Conservation (phyloP, 1,139 yeast species). For the Yamadazyma sp. region DNA sequence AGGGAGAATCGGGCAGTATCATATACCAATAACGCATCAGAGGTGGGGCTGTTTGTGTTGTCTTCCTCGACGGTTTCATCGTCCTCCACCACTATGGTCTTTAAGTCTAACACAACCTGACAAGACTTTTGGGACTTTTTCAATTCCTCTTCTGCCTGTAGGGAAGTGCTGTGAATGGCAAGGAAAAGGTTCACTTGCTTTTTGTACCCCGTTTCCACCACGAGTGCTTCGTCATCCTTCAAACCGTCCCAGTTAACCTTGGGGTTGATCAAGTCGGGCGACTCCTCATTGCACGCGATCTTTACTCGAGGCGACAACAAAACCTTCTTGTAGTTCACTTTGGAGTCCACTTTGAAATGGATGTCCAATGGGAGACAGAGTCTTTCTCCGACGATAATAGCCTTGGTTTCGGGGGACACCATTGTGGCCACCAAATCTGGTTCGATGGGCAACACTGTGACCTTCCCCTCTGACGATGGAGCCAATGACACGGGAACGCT, state of each 20-base stretch:
- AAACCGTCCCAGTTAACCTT: conserved; percentile 36
- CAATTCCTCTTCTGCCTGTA: conserved; percentile 13
- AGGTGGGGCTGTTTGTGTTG: conserved; percentile 3
- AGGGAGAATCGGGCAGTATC: conserved; percentile 28
- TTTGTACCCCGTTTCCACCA: conserved; percentile 15
- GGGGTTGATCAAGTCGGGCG: conserved; percentile 21
- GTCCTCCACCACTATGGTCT: conserved; percentile 24
- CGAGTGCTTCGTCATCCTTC: conserved; percentile 45
- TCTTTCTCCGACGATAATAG: conserved; percentile 32
- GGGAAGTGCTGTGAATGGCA: conserved; percentile 21
- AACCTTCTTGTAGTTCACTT: conserved; percentile 22
- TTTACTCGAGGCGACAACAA: conserved; percentile 23
- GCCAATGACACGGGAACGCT: conserved; percentile 10
- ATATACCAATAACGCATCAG: conserved; percentile 23
- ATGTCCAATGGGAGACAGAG: conserved; percentile 23
- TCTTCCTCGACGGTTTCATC: conserved; percentile 13
- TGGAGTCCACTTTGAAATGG: conserved; percentile 17
- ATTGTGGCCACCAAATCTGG: conserved; percentile 20
- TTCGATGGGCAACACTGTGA: conserved; percentile 22
- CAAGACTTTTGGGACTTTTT: conserved; percentile 10
- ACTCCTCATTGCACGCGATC: conserved; percentile 15
- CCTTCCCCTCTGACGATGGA: conserved; percentile 6
- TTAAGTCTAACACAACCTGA: conserved; percentile 23
- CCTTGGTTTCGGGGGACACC: conserved; percentile 6
- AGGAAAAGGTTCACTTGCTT: conserved; percentile 19